Percentiles rank a stretch among this genome's conserved stretches.
phyloP scores from a whole-genome alignment of 23 red algal species.

The Gracilaria domingensis region DNA sequence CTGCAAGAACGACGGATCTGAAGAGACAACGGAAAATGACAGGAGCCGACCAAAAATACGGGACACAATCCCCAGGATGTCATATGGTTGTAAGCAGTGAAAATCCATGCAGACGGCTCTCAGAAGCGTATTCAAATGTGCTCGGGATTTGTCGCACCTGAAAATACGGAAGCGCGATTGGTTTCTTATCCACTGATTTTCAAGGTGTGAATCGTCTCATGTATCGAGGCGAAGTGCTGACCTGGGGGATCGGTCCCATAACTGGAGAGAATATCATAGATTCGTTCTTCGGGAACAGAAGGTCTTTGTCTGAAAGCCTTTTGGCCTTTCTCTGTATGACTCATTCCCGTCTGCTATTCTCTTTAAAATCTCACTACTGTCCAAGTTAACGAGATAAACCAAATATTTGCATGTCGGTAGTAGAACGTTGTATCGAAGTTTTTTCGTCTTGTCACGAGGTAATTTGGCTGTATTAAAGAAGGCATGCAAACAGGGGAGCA shows the following conservation, averaged over 20 bases:
- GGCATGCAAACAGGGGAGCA: constrained; percentile 27
- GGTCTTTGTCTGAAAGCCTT: constrained; percentile 16
- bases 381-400: constrained; percentile 44
- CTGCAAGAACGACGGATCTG: constrained; percentile 20
- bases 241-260: constrained; percentile 53
- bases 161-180: constrained; percentile 40
- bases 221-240: not conserved
- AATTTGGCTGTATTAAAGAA: constrained; percentile 45
- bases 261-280: constrained; percentile 30
- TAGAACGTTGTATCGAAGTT: constrained; percentile 23
- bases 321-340: not conserved
- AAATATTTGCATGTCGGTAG: constrained; percentile 52
- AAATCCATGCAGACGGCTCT: constrained; percentile 14
- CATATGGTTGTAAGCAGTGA: constrained; percentile 41
- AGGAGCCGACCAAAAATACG: constrained; percentile 24
- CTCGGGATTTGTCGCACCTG: constrained; percentile 29
- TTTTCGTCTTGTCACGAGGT: constrained; percentile 1
- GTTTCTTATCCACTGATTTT: constrained; percentile 53
- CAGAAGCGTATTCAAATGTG: constrained; percentile 20
- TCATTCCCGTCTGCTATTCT: constrained; percentile 12
- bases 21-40: constrained; percentile 16
- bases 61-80: constrained; percentile 13
- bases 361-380: constrained; percentile 20
- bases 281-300: constrained; percentile 30
- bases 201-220: constrained; percentile 38